phyloP scores from a whole-genome alignment of 1,139 yeast genomes.

The Pichia sp. region DNA sequence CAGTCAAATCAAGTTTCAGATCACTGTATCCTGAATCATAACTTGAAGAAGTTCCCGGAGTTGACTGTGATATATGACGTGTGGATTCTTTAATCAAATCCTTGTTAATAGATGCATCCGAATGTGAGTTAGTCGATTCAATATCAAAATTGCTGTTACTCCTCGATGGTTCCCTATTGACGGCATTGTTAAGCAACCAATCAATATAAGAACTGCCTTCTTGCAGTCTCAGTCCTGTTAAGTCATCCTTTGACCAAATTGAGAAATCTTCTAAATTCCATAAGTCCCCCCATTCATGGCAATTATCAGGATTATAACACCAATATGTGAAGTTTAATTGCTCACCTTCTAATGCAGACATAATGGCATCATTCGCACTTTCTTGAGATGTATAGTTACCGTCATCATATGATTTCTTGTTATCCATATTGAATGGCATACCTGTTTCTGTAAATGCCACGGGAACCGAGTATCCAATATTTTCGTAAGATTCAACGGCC shows the following conservation, averaged over 20 bases:
- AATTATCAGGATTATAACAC: constrained; percentile 75
- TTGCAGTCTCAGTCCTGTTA: constrained; percentile 3
- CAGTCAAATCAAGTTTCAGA: constrained; percentile 29
- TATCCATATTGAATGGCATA: constrained; percentile 94
- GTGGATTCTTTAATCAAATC: constrained; percentile 1
- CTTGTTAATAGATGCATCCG: constrained; percentile 7
- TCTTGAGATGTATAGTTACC: constrained; percentile 75
- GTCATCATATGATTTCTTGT: constrained; percentile 58
- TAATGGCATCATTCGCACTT: constrained; percentile 79
- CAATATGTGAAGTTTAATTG: constrained; percentile 76
- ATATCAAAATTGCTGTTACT: constrained; percentile 16
- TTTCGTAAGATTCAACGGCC: constrained; percentile 56
- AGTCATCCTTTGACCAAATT: constrained; percentile 74
- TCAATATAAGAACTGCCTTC: constrained; percentile 10
- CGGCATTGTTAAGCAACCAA: constrained; percentile 16
- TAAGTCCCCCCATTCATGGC: constrained; percentile 81
- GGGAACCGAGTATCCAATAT: constrained; percentile 61
- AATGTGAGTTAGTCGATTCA: constrained; percentile 1
- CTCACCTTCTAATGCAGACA: constrained; percentile 73
- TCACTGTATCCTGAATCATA: not conserved
- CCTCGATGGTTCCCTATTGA: not conserved
- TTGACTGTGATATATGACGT: not conserved
- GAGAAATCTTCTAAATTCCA: constrained; percentile 97
- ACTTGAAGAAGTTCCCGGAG: not conserved
- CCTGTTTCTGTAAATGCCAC: constrained; percentile 92